Evolutionary conservation across 2,329 filamentous ascomycete genomes (phyloP).

Genomic region (Monilinia laxa): DNA sequence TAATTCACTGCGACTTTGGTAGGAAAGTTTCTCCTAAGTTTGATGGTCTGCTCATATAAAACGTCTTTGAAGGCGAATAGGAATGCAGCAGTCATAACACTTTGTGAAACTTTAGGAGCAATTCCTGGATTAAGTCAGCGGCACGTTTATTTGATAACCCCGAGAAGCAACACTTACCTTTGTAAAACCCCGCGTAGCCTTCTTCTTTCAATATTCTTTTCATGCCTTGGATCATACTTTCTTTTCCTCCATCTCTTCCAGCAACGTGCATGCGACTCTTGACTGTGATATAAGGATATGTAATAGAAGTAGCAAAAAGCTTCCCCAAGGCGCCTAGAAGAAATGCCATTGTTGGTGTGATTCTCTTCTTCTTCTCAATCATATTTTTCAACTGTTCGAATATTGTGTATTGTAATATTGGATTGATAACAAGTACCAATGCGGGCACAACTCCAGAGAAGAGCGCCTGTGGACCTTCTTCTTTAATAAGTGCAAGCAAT

Average conservation of each 20-base stretch:
- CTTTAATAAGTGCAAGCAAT: conserved; percentile 72
- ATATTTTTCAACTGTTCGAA: conserved; percentile 97
- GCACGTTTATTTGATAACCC: background rate
- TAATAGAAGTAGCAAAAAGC: conserved; percentile 87
- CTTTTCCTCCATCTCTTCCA: conserved; percentile 69
- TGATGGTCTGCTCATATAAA: conserved; percentile 79
- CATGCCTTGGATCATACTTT: conserved; percentile 77
- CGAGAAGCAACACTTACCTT: conserved; percentile 57
- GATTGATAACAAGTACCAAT: conserved; percentile 93
- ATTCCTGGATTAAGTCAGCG: conserved; percentile 63
- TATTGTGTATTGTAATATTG: conserved; percentile 96
- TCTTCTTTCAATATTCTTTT: conserved; percentile 80
- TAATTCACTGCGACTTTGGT: conserved; percentile 30
- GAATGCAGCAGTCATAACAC: conserved; percentile 92
- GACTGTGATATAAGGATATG: conserved; percentile 97
- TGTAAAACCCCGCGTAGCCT: conserved; percentile 89
- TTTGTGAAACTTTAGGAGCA: conserved; percentile 93
- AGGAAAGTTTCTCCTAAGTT: conserved; percentile 51
- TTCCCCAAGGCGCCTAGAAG: conserved; percentile 91
- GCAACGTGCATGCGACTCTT: conserved; percentile 98
- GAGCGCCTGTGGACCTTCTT: conserved; percentile 81
- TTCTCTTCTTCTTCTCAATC: conserved; percentile 69
- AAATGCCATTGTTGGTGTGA: conserved; percentile 86
- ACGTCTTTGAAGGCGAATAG: conserved; percentile 98
- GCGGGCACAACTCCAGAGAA: conserved; percentile 93